Conservation (phyloP, 768 basidiomycete species). For the Gloeophyllum trabeum region DNA sequence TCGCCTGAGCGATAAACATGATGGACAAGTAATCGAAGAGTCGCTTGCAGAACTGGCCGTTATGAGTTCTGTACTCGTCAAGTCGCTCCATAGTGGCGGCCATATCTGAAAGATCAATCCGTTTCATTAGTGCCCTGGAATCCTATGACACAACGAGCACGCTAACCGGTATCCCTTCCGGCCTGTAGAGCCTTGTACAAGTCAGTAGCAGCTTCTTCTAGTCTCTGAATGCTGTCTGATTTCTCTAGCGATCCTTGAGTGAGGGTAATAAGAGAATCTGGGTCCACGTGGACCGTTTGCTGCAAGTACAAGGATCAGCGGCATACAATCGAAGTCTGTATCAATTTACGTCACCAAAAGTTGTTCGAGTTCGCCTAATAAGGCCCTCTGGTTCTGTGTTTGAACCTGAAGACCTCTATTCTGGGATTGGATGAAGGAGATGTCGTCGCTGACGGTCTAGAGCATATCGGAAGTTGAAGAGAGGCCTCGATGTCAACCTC, state of each 20-base stretch:
- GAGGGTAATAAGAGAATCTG: conserved; percentile 59
- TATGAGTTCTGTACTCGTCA: conserved; percentile 84
- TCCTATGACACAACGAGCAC: neutral
- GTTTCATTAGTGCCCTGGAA: conserved; percentile 7
- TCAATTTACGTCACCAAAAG: conserved; percentile 46
- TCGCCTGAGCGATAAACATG: conserved; percentile 84
- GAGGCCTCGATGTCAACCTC: neutral
- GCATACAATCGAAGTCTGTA: neutral
- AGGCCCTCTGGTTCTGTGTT: conserved; percentile 84
- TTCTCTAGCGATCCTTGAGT: conserved; percentile 89
- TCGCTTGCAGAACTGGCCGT: conserved; percentile 88
- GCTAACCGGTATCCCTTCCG: conserved; percentile 73
- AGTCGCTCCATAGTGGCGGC: conserved; percentile 94
- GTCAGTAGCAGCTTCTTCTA: conserved; percentile 77
- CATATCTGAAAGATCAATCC: conserved; percentile 49
- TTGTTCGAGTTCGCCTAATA: conserved; percentile 79
- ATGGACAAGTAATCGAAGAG: conserved; percentile 83
- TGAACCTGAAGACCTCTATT: conserved; percentile 96
- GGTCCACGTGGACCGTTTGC: conserved; percentile 94
- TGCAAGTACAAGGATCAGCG: conserved; percentile 17
- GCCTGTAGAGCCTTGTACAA: conserved; percentile 95
- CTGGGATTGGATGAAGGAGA: conserved; percentile 90
- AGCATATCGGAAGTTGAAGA: neutral
- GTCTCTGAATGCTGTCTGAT: conserved; percentile 53
- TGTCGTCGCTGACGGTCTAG: conserved; percentile 92